A percentile compares a stretch with the other conserved stretches of the same genome.
Conservation (phyloP, 768 basidiomycete genomes). For the Cystobasidium ongulense region DNA sequence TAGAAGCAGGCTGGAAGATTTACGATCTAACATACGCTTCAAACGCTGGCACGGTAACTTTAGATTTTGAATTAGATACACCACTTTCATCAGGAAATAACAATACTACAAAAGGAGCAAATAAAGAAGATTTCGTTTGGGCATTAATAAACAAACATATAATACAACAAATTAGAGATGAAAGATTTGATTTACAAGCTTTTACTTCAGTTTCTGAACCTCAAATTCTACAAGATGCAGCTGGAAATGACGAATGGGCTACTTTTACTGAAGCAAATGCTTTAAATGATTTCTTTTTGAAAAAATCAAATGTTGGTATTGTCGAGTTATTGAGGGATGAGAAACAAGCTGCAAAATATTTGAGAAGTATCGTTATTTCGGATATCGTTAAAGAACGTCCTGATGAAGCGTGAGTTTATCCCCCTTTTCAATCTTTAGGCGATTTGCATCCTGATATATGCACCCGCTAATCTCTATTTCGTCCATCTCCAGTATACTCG, state of each 20-base stretch:
- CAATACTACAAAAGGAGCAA: neutral
- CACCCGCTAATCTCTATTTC: neutral
- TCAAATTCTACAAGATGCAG: neutral
- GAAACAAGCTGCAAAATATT: constrained; percentile 17
- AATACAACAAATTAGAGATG: constrained; percentile 12
- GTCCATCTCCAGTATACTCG: neutral
- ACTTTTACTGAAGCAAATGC: constrained; percentile 2
- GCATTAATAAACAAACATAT: constrained; percentile 9
- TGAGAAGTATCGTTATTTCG: constrained; percentile 8
- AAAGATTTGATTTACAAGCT: constrained; percentile 14
- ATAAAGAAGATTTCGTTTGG: constrained; percentile 16
- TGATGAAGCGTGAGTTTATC: constrained; percentile 22
- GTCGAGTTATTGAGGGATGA: constrained; percentile 7
- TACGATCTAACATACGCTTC: constrained; percentile 21
- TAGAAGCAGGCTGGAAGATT: constrained; percentile 1
- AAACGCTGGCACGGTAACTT: neutral
- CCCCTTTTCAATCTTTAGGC: neutral
- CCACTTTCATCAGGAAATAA: neutral
- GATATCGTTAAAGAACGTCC: constrained; percentile 23
- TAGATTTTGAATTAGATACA: constrained; percentile 4
- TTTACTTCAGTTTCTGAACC: constrained; percentile 20
- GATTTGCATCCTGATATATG: neutral
- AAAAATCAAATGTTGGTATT: constrained; percentile 24
- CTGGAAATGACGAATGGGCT: constrained; percentile 15
- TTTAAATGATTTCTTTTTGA: constrained; percentile 19